Evolutionary conservation across 495 filamentous ascomycete genomes (phyloP), one percentile per base, ranked within the genome.

Genomic region (Penicillium waksmanii): DNA sequence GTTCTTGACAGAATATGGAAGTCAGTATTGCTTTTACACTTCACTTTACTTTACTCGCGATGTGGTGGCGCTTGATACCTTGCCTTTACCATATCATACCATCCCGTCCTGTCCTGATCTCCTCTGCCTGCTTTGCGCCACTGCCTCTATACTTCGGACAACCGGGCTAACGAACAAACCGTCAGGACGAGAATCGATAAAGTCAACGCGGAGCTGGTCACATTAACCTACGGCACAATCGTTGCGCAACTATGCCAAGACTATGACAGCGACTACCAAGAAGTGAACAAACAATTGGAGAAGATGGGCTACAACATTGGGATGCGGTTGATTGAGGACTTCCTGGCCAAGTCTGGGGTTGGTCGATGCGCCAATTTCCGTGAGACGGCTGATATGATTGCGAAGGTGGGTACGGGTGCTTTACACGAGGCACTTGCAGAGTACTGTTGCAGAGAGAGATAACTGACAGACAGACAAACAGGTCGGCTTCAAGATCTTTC

Each of bases 221-320:
- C 94, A 57, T 83, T 98, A 67, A 98, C 95, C 42, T 98, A 98
- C 70, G 95, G 95, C 60, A 97, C 96, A 13, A 96, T 98, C 65
- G 95, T 98, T 55, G 89, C 92, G 40, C 95, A 98, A 74, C 82
- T 98, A 53, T 97, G 93, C 77, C 93, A 94, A 72, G 95, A 98
- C 80, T 96, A 89, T 68, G 92, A 97, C 61, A 87, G 85, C 60
- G 89, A 97, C 74, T 98, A 98, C 66, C 81, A 85, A 51, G 91
- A 98, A 71, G 94, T 84, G 71, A 98, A 98, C 78, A 91, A 92
- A 76, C 95, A 98, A 71, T 80, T 98, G 47, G 95, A 98, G 69
- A 96, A 92, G 77, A 98, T 98, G 95, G 95, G 95, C 38, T 96
- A 98, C 80, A 97, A 97, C 65, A 98, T 98, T 58, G 95, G 95